Conservation (phyloP, 441 rosid genomes). For the Raphanus hybrid region DNA sequence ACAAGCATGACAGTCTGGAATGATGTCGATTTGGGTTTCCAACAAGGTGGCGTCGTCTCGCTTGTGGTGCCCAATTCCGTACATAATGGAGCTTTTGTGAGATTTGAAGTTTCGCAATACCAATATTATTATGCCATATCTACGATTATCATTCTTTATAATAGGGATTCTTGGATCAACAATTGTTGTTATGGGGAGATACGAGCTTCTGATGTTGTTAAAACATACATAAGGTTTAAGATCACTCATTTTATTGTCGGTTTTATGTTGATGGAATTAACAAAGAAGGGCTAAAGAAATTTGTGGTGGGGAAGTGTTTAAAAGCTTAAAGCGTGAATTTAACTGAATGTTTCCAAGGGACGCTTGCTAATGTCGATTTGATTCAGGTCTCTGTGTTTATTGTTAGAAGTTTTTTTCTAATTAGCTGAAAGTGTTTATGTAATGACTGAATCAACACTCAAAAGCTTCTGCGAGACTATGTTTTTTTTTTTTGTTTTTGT, state of each 20-base stretch:
- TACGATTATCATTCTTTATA: too few species aligned
- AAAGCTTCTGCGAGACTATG: not conserved
- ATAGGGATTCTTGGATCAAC: too few species aligned
- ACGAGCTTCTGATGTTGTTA: not conserved
- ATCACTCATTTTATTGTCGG: not conserved
- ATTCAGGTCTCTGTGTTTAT: not conserved
- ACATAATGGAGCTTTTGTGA: not conserved
- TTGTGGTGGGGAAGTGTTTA: not conserved
- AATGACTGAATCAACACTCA: not conserved
- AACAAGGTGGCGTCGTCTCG: too few species aligned
- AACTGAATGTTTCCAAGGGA: not conserved
- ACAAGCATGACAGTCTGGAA: not conserved
- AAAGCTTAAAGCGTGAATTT: not conserved
- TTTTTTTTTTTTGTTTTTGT: too few species aligned
- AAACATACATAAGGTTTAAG: not conserved
- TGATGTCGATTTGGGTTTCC: not conserved
- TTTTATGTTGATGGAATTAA: not conserved
- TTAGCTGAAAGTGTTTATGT: not conserved
- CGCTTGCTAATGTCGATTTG: not conserved
- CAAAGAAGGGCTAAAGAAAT: not conserved
- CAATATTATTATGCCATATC: too few species aligned
- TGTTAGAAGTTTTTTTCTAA: not conserved
- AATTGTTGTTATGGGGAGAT: too few species aligned
- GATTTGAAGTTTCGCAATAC: too few species aligned
- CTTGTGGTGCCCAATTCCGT: not conserved